Evolutionary conservation across 345 rosid genomes (phyloP).

Genomic region (Citrus sp.): DNA sequence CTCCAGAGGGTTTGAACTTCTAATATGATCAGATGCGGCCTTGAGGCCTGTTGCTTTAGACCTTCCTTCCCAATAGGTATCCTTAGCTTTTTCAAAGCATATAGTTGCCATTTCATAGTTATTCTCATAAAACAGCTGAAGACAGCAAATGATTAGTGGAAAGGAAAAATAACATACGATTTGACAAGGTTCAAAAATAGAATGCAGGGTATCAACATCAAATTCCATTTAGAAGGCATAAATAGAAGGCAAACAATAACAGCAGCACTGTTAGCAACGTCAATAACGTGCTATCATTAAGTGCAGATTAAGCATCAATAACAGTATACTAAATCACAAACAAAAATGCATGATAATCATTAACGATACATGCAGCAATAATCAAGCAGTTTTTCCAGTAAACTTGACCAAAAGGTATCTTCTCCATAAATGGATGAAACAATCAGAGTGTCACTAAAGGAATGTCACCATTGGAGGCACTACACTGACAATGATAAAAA

Average conservation of each 20-base stretch:
- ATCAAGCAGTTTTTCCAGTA: not conserved
- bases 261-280: not conserved
- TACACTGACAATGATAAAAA: no score
- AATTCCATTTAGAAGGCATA: not conserved
- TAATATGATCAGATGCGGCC: slow-evolving; percentile 36
- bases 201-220: not conserved
- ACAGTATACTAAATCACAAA: not conserved
- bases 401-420: not conserved
- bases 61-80: slow-evolving; percentile 32
- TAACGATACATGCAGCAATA: not conserved
- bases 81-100: slow-evolving; percentile 52
- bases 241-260: not conserved
- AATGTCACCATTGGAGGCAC: not conserved
- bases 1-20: slow-evolving; percentile 30
- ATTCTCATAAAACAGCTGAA: slow-evolving; percentile 40
- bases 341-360: not conserved
- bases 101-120: slow-evolving; percentile 45
- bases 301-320: not conserved
- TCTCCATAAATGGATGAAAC: not conserved
- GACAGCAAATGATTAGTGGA: not conserved
- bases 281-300: not conserved
- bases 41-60: slow-evolving; percentile 44
- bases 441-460: not conserved
- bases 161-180: not conserved
- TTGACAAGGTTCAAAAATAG: not conserved